phyloP scores from a whole-genome alignment of 495 filamentous ascomycete genomes.

The Thermochaetoides thermophila region DNA sequence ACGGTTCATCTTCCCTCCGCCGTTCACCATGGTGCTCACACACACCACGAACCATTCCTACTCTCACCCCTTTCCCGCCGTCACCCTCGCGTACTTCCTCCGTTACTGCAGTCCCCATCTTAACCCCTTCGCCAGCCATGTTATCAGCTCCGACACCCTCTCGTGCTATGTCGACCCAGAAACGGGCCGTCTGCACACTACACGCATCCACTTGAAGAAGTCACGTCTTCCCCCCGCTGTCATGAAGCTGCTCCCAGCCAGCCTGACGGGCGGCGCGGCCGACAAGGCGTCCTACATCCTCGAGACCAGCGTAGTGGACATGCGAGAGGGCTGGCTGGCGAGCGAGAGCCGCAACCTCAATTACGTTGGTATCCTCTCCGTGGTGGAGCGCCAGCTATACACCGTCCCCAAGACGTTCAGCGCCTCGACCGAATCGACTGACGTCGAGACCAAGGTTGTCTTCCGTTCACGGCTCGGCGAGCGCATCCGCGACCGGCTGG shows the following conservation, averaged over 20 bases:
- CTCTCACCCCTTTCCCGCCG: conserved; percentile 75
- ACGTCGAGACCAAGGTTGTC: conserved; percentile 70
- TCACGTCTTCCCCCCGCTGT: conserved; percentile 76
- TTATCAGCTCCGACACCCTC: conserved; percentile 92
- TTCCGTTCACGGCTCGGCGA: conserved; percentile 73
- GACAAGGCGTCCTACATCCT: conserved; percentile 78
- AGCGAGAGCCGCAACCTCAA: conserved; percentile 76
- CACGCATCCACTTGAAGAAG: conserved; percentile 83
- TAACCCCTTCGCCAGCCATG: conserved; percentile 90
- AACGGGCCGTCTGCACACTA: conserved; percentile 73
- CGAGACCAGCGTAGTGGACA: conserved; percentile 79
- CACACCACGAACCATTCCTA: conserved; percentile 78
- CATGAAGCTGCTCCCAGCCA: conserved; percentile 63
- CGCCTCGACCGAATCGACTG: conserved; percentile 48
- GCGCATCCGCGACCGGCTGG: conserved; percentile 41
- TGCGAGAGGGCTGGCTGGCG: conserved; percentile 76
- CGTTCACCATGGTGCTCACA: conserved; percentile 36
- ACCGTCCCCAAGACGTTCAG: conserved; percentile 22
- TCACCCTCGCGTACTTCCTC: conserved; percentile 96
- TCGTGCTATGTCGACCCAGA: conserved; percentile 63
- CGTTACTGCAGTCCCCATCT: conserved; percentile 62
- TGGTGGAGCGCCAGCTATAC: conserved; percentile 79
- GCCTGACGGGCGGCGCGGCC: conserved; percentile 50
- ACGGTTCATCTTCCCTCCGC: too few species aligned
- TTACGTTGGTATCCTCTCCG: conserved; percentile 81